These are phyloP conservation scores for Aphelidium insulamus DNA, from an alignment of 371 early-diverging fungal species.

Conservation along the genomic window DNA sequence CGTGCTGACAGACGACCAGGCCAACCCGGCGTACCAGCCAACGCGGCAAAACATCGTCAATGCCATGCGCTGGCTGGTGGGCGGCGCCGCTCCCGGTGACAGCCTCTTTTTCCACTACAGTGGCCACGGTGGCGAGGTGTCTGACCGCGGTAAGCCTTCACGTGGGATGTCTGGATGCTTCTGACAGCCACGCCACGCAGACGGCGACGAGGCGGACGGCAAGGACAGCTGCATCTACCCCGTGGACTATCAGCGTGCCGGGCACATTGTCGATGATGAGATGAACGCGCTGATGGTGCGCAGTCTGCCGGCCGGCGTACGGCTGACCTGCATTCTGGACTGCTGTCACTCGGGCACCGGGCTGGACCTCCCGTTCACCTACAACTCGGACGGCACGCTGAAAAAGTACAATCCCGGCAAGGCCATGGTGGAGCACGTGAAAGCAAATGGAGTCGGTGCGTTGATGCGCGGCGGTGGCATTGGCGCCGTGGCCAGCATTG, in stretches of 20 bases:
- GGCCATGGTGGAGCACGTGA: slow-evolving; percentile 8
- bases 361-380: slow-evolving; percentile 64
- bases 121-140: slow-evolving; percentile 13
- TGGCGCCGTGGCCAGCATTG: slow-evolving; percentile 7
- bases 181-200: too few relatives aligned
- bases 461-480: slow-evolving; percentile 9
- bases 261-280: slow-evolving; percentile 38
- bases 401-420: slow-evolving; percentile 13
- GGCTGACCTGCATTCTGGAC: slow-evolving; percentile 36
- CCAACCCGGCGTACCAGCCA: slow-evolving; percentile 20
- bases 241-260: slow-evolving; percentile 26
- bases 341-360: slow-evolving; percentile 51
- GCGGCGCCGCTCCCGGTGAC: slow-evolving; percentile 28
- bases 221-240: slow-evolving; percentile 38
- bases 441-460: too few relatives aligned
- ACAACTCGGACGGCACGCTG: slow-evolving; percentile 39
- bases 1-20: slow-evolving; percentile 29
- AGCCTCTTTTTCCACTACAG: slow-evolving; percentile 30
- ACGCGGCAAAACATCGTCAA: slow-evolving; percentile 28
- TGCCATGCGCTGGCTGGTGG: slow-evolving; percentile 34
- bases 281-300: slow-evolving; percentile 26
- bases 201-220: slow-evolving; percentile 34
- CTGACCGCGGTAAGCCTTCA: too few relatives aligned
- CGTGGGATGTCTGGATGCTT: too few relatives aligned
- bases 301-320: slow-evolving; percentile 24